Evolutionary conservation across 2,329 filamentous ascomycete genomes (phyloP).

Genomic region (Cladophialophora yegresii): DNA sequence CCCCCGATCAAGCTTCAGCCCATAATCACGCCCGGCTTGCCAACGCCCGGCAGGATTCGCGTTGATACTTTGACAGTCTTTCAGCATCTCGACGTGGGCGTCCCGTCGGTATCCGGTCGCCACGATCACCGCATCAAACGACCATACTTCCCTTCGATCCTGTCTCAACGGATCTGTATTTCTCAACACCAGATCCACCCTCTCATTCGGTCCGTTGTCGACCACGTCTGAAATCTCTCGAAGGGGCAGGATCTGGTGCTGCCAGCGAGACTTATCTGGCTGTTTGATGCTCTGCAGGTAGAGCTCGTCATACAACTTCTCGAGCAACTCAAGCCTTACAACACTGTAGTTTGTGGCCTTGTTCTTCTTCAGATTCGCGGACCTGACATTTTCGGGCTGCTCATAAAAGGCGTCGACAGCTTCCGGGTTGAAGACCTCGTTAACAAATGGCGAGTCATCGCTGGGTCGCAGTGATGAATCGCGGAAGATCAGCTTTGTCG

Average conservation of each 20-base stretch:
- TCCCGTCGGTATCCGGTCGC: slow-evolving; percentile 84
- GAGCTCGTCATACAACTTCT: slow-evolving; percentile 81
- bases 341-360: slow-evolving; percentile 92
- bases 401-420: slow-evolving; percentile 76
- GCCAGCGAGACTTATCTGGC: slow-evolving; percentile 72
- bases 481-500: slow-evolving; percentile 77
- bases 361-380: slow-evolving; percentile 65
- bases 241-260: slow-evolving; percentile 74
- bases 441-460: slow-evolving; percentile 96
- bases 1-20: slow-evolving; percentile 68
- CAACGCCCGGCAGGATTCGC: slow-evolving; percentile 56
- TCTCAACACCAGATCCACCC: slow-evolving; percentile 62
- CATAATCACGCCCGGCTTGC: slow-evolving; percentile 75
- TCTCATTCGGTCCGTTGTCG: slow-evolving; percentile 52
- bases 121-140: slow-evolving; percentile 79
- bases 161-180: slow-evolving; percentile 45
- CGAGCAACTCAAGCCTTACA: slow-evolving; percentile 85
- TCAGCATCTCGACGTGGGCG: slow-evolving; percentile 76
- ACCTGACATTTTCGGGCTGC: slow-evolving; percentile 64
- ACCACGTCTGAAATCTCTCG: slow-evolving; percentile 66
- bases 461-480: slow-evolving; percentile 82
- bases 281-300: slow-evolving; percentile 80
- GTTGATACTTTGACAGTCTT: slow-evolving; percentile 39
- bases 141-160: slow-evolving; percentile 60
- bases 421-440: slow-evolving; percentile 92